Conservation (phyloP, 768 basidiomycete genomes). For the Auriscalpium microsporum region DNA sequence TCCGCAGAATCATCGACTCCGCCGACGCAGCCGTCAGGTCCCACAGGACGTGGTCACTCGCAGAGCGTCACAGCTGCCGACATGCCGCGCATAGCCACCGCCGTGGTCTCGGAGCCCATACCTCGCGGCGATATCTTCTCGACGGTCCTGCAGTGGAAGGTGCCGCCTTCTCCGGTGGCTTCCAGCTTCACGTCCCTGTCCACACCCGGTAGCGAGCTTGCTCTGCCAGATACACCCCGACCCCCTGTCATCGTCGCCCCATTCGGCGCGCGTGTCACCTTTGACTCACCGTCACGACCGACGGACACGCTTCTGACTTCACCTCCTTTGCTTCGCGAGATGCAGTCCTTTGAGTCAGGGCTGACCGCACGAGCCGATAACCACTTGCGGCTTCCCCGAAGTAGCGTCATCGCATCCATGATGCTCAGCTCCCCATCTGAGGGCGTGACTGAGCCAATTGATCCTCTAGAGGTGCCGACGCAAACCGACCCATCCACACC, state of each 20-base stretch:
- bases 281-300: conserved; percentile 48
- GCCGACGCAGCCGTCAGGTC: conserved; percentile 21
- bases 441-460: neutral
- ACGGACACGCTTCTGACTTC: conserved; percentile 28
- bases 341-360: conserved; percentile 84
- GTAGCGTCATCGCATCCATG: conserved; percentile 1
- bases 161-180: conserved; percentile 32
- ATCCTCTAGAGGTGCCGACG: neutral
- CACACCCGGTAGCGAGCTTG: neutral
- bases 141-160: conserved; percentile 56
- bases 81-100: conserved; percentile 33
- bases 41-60: conserved; percentile 57
- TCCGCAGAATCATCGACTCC: conserved; percentile 10
- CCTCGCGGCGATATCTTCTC: conserved; percentile 48
- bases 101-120: conserved; percentile 20
- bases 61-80: conserved; percentile 74
- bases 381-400: neutral
- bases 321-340: conserved; percentile 56
- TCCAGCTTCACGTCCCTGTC: conserved; percentile 22
- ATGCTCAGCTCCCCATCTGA: neutral
- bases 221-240: conserved; percentile 6
- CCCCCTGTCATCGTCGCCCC: conserved; percentile 36
- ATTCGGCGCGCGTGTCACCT: conserved; percentile 56
- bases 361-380: conserved; percentile 58
- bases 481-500: neutral